Conservation (phyloP, 768 basidiomycete species). For the Russula lepida region DNA sequence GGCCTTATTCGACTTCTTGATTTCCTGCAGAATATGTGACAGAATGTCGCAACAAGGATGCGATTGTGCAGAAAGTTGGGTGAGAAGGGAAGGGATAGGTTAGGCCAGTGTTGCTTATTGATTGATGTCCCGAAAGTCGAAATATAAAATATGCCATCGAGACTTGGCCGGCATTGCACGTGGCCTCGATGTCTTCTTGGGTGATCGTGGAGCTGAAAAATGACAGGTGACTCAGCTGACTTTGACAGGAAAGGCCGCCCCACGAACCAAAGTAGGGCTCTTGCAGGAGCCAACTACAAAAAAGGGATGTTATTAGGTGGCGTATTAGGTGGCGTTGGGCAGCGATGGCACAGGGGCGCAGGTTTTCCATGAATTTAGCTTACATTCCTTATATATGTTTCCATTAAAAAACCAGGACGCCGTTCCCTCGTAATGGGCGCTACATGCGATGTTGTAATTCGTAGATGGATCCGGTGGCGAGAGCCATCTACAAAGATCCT, state of each 20-base stretch:
- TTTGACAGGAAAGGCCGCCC: not conserved
- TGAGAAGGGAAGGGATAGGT: not conserved
- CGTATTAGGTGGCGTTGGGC: not conserved
- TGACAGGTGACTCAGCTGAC: not conserved
- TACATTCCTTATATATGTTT: not conserved
- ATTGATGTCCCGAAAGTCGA: not conserved
- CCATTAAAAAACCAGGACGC: not conserved
- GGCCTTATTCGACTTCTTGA: too few species aligned
- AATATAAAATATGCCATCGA: not conserved
- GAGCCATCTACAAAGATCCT: not conserved
- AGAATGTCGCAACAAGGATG: not conserved
- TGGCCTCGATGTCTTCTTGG: not conserved
- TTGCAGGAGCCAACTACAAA: not conserved
- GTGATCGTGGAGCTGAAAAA: not conserved
- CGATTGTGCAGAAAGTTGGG: not conserved
- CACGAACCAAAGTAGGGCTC: not conserved
- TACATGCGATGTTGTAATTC: not conserved
- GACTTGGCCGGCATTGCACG: not conserved
- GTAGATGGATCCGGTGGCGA: not conserved
- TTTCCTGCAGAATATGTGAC: not conserved
- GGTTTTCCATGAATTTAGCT: not conserved
- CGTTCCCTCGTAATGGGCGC: not conserved
- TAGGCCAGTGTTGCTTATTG: not conserved
- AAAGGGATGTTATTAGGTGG: not conserved
- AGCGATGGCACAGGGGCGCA: not conserved